Conservation (phyloP, 345 rosid genomes). For the Turritis glabra region DNA sequence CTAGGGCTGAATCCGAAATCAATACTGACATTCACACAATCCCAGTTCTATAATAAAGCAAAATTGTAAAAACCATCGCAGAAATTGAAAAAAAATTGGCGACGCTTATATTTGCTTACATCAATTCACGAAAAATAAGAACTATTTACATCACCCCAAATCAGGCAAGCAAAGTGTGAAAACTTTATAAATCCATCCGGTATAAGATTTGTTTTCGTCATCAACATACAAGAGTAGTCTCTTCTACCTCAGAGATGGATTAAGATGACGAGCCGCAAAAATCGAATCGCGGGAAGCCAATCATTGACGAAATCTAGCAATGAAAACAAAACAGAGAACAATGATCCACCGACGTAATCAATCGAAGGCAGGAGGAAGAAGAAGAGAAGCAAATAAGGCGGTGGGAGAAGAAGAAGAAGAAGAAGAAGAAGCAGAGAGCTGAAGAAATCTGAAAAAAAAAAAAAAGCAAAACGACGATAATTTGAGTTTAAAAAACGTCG, state of each 20-base stretch:
- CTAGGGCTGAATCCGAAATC: not conserved
- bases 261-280: not conserved
- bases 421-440: not conserved
- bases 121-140: not conserved
- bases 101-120: not conserved
- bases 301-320: conserved; percentile 19
- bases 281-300: not conserved
- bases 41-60: not conserved
- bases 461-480: not conserved
- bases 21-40: not conserved
- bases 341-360: conserved; percentile 27
- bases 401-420: conserved; percentile 19
- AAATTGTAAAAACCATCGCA: not conserved
- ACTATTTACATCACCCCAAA: not conserved
- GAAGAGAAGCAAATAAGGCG: conserved; percentile 27
- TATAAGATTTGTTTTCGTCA: too few species aligned
- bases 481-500: conserved; percentile 23
- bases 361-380: conserved; percentile 11
- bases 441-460: conserved; percentile 2
- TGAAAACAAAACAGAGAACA: not conserved
- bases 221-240: not conserved
- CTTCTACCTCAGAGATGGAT: conserved; percentile 25
- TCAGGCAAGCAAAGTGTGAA: not conserved
- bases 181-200: not conserved
- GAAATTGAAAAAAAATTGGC: not conserved